A percentile compares a stretch with the other conserved stretches of the same genome.
Evolutionary conservation across 169 alveolate species (phyloP).

Genomic region (Eimeria necatrix): DNA sequence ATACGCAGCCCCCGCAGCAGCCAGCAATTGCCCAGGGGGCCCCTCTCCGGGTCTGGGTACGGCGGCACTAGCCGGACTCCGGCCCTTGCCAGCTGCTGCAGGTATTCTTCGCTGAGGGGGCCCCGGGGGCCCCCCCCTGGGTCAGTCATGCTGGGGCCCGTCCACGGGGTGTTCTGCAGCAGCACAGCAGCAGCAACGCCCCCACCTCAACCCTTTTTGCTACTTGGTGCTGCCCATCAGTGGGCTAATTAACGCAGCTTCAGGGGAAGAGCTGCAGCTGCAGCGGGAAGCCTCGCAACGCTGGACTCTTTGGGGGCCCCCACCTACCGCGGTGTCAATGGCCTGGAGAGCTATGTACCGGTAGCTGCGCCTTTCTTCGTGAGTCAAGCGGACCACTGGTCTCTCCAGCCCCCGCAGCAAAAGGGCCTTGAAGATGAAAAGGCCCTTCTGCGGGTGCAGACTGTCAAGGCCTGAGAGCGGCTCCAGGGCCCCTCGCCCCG

Average conservation of each 20-base stretch:
- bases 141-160: background rate
- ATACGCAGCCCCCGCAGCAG: background rate
- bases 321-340: background rate
- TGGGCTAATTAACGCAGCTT: background rate
- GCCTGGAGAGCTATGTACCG: background rate
- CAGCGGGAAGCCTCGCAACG: background rate
- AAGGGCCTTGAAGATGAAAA: background rate
- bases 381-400: background rate
- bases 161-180: background rate
- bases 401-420: background rate
- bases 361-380: constrained; percentile 38
- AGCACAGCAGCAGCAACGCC: background rate
- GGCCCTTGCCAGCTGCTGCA: background rate
- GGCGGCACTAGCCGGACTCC: constrained; percentile 35
- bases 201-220: background rate
- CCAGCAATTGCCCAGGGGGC: constrained; percentile 67
- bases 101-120: background rate
- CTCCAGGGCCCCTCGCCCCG: background rate
- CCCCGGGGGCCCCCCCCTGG: background rate
- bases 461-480: background rate
- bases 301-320: background rate
- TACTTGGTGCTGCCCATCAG: background rate
- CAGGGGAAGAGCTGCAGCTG: background rate
- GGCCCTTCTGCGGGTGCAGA: background rate
- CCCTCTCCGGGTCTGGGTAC: constrained; percentile 33